Evolutionary conservation across 2,329 filamentous ascomycete genomes (phyloP).

Genomic region (Macrophomina phaseolina): DNA sequence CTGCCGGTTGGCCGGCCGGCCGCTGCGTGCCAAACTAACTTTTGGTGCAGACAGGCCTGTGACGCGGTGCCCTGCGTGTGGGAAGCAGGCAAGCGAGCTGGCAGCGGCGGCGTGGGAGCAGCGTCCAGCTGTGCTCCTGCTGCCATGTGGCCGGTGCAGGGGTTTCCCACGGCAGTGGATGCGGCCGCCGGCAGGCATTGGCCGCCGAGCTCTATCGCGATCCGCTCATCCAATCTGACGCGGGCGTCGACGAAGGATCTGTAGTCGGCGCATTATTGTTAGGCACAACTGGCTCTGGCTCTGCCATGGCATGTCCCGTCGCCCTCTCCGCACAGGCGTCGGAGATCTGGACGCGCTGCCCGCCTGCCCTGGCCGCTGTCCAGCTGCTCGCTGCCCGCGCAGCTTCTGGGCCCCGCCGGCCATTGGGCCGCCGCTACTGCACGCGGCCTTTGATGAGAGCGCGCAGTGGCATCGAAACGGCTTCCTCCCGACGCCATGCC

Average conservation of each 20-base stretch:
- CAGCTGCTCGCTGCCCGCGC: not conserved
- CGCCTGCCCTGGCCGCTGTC: constrained; percentile 3
- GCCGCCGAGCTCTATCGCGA: constrained; percentile 16
- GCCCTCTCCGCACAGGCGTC: constrained; percentile 11
- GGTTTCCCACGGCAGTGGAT: constrained; percentile 23
- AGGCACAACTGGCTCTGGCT: not conserved
- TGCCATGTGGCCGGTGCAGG: constrained; percentile 24
- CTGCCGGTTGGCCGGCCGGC: constrained; percentile 21
- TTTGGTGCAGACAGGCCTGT: constrained; percentile 8
- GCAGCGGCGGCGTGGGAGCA: constrained; percentile 12
- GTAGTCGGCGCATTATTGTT: constrained; percentile 12
- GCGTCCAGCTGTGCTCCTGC: constrained; percentile 18
- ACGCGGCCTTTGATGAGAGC: not conserved
- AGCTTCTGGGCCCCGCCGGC: constrained; percentile 7
- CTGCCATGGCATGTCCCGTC: constrained; percentile 20
- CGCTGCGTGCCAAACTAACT: not conserved
- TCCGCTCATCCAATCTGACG: constrained; percentile 19
- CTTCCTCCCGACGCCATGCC: constrained; percentile 24
- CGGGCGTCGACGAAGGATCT: constrained; percentile 22
- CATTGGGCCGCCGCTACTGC: constrained; percentile 20
- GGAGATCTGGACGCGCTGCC: constrained; percentile 23
- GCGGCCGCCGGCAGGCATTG: constrained; percentile 20
- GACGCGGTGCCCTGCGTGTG: constrained; percentile 18
- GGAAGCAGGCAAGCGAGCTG: not conserved
- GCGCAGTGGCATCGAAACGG: constrained; percentile 21